These are phyloP conservation scores for Hypomyces rosellus DNA, from an alignment of 2,329 filamentous ascomycete genomes.

Conservation along the genomic window DNA sequence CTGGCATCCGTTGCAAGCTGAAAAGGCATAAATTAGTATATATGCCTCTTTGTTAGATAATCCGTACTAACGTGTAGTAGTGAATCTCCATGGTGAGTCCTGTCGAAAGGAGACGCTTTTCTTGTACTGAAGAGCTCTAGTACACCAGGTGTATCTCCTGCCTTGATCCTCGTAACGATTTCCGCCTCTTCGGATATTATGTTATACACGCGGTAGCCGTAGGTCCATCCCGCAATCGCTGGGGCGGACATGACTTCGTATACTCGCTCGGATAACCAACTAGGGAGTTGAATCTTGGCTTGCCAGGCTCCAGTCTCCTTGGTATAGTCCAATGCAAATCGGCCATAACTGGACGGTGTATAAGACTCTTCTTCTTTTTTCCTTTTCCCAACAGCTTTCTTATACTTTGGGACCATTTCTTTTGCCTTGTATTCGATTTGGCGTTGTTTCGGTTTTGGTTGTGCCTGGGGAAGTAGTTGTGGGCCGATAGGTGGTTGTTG, in stretches of 20 bases:
- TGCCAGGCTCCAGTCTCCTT: constrained; percentile 16
- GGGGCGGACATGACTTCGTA: constrained; percentile 15
- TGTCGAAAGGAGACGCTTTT: constrained; percentile 21
- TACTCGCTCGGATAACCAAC: constrained; percentile 17
- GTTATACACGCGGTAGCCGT: constrained; percentile 19
- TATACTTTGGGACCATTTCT: not conserved
- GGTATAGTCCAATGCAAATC: constrained; percentile 9
- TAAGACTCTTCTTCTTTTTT: not conserved
- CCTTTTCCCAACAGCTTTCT: not conserved
- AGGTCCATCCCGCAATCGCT: constrained; percentile 15
- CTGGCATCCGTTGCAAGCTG: constrained; percentile 12
- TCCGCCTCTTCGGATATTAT: constrained; percentile 13
- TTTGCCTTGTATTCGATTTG: not conserved
- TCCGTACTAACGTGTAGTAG: constrained; percentile 16
- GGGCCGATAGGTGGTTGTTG: not conserved
- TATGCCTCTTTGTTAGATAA: not conserved
- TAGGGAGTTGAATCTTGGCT: constrained; percentile 17
- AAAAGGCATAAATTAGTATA: not conserved
- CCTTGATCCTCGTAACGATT: constrained; percentile 8
- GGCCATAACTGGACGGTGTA: constrained; percentile 11
- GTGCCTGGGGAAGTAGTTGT: not conserved
- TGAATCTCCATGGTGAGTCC: not conserved
- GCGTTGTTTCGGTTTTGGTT: not conserved
- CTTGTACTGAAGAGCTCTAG: constrained; percentile 16
- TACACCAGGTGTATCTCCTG: constrained; percentile 16